These are phyloP conservation scores for Pichia sp. DNA, from an alignment of 1,139 yeast species.

Conservation along the genomic window DNA sequence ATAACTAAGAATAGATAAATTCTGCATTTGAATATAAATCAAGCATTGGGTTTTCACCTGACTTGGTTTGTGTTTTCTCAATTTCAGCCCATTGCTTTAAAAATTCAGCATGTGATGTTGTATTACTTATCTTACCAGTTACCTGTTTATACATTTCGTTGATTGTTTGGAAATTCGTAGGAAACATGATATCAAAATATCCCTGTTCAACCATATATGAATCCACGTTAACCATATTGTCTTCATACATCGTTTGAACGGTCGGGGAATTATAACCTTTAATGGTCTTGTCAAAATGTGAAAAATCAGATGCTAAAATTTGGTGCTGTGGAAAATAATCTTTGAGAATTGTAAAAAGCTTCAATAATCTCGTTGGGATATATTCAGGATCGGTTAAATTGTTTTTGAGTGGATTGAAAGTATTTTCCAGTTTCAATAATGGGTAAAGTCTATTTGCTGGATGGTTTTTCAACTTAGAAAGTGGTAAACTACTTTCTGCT, in stretches of 20 bases:
- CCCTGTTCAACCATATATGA: constrained; percentile 83
- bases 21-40: constrained; percentile 73
- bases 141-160: constrained; percentile 56
- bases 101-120: constrained; percentile 56
- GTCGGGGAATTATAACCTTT: constrained; percentile 72
- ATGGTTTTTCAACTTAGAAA: constrained; percentile 17
- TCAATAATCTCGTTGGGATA: constrained; percentile 67
- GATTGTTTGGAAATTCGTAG: constrained; percentile 65
- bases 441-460: constrained; percentile 22
- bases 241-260: constrained; percentile 69
- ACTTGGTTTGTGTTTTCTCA: constrained; percentile 58
- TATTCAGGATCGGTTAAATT: constrained; percentile 69
- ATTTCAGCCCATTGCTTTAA: constrained; percentile 65
- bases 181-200: constrained; percentile 78
- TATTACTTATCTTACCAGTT: constrained; percentile 51
- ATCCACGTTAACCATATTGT: constrained; percentile 58
- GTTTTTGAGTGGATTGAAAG: constrained; percentile 51
- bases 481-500: constrained; percentile 36
- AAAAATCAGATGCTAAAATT: constrained; percentile 66
- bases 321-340: constrained; percentile 70
- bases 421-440: constrained; percentile 25
- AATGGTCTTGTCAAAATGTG: constrained; percentile 51
- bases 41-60: constrained; percentile 86
- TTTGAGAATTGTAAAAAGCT: constrained; percentile 57
- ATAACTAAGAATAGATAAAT: constrained; percentile 38